phyloP scores from a whole-genome alignment of 257 asterid genomes.

The Nicotiana undulata region DNA sequence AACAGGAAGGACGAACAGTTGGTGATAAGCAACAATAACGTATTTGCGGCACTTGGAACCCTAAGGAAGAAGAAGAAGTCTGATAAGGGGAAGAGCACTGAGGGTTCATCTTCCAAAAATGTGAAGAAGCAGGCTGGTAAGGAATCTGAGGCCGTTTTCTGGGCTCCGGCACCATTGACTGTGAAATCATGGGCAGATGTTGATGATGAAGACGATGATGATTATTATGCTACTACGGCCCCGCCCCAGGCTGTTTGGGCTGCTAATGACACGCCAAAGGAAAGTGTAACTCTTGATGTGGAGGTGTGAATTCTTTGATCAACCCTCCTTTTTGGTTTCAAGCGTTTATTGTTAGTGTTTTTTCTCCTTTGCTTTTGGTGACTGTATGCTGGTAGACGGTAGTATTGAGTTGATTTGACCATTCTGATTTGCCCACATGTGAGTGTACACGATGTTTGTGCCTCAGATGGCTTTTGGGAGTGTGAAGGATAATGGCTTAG shows the following conservation, averaged over 20 bases:
- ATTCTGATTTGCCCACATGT: background rate
- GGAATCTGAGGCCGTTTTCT: constrained; percentile 45
- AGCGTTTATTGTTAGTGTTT: too few relatives aligned
- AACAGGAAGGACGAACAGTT: constrained; percentile 65
- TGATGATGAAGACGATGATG: constrained; percentile 92
- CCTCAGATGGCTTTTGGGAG: background rate
- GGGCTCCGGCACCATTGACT: constrained; percentile 92
- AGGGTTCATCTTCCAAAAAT: constrained; percentile 7
- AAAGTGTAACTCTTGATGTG: background rate
- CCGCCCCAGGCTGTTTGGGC: constrained; percentile 78
- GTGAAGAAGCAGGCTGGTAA: background rate
- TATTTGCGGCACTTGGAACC: constrained; percentile 83
- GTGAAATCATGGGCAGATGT: constrained; percentile 95
- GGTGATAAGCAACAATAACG: constrained; percentile 65
- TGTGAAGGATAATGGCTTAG: background rate
- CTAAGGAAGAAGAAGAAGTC: constrained; percentile 87
- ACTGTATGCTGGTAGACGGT: background rate
- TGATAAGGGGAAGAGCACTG: constrained; percentile 43
- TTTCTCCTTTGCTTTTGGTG: background rate
- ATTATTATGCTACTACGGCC: constrained; percentile 83
- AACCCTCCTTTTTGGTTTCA: background rate
- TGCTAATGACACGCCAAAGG: constrained; percentile 19
- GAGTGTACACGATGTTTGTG: background rate
- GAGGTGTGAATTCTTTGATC: background rate
- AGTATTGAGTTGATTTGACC: background rate